phyloP scores from a whole-genome alignment of 768 basidiomycete species.

The Collybia sp. region DNA sequence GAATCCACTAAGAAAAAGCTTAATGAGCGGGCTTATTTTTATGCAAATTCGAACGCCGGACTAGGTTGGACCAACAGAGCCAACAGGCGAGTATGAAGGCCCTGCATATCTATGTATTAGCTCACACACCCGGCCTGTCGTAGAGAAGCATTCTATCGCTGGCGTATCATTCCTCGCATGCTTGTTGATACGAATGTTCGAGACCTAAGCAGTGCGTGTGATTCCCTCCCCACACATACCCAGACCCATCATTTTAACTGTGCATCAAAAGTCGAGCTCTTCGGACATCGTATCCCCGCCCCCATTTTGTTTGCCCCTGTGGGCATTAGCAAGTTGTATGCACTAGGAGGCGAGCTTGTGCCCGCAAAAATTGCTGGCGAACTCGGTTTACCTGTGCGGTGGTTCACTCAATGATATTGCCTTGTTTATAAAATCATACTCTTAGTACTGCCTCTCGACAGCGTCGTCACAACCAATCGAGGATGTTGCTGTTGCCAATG shows the following conservation, averaged over 20 bases:
- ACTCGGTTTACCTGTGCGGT: constrained; percentile 21
- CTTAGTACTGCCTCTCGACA: constrained; percentile 45
- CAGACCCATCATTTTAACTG: constrained; percentile 45
- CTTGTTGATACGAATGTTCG: constrained; percentile 27
- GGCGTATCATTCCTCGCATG: constrained; percentile 52
- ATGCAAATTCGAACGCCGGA: constrained; percentile 50
- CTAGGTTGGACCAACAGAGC: constrained; percentile 47
- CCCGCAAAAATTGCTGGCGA: constrained; percentile 38
- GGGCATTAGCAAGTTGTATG: constrained; percentile 50
- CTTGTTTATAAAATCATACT: constrained; percentile 6
- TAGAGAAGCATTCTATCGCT: constrained; percentile 47
- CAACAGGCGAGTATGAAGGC: constrained; percentile 26
- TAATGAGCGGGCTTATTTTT: constrained; percentile 43
- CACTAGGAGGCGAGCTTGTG: constrained; percentile 38
- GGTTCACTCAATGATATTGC: background rate
- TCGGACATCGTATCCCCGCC: constrained; percentile 42
- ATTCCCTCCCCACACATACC: too few relatives aligned
- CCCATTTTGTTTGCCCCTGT: constrained; percentile 54
- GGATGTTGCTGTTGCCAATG: constrained; percentile 44
- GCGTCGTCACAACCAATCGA: constrained; percentile 47
- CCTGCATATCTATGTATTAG: too few relatives aligned
- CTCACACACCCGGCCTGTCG: background rate
- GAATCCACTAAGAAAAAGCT: constrained; percentile 7
- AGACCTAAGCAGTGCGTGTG: too few relatives aligned
- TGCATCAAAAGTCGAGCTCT: constrained; percentile 32